Conservation (phyloP, 2,329 filamentous ascomycete genomes). For the Paecilomyces dactylethromorphus region DNA sequence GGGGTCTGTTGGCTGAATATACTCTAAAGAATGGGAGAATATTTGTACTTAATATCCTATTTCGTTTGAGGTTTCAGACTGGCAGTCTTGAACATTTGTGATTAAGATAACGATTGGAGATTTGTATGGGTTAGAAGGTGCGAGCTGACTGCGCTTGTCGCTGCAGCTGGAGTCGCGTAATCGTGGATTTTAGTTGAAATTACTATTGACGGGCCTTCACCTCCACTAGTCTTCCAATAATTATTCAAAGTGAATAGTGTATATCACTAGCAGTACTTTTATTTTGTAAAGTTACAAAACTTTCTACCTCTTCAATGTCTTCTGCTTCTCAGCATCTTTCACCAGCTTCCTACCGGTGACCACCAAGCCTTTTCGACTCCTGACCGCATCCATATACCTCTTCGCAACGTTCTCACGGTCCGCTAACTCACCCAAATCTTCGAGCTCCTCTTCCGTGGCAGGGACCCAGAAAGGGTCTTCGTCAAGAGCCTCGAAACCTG, state of each 20-base stretch:
- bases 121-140: no score
- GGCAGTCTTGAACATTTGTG: no score
- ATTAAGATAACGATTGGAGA: no score
- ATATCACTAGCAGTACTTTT: background rate
- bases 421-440: conserved; percentile 89
- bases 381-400: conserved; percentile 86
- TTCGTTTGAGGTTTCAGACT: no score
- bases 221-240: background rate
- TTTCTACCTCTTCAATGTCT: conserved; percentile 55
- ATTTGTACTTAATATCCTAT: no score
- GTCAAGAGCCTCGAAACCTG: conserved; percentile 86
- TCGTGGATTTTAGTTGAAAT: no score
- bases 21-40: no score
- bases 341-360: conserved; percentile 68
- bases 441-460: conserved; percentile 89
- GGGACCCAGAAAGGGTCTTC: conserved; percentile 98
- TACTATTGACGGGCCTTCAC: background rate
- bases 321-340: conserved; percentile 89
- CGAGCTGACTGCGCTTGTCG: no score
- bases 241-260: background rate
- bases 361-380: conserved; percentile 78
- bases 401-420: conserved; percentile 95
- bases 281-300: background rate
- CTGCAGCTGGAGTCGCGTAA: no score
- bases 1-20: no score